These are phyloP conservation scores for Hypomontagnella monticulosa DNA, from an alignment of 495 filamentous ascomycete genomes.

Conservation along the genomic window DNA sequence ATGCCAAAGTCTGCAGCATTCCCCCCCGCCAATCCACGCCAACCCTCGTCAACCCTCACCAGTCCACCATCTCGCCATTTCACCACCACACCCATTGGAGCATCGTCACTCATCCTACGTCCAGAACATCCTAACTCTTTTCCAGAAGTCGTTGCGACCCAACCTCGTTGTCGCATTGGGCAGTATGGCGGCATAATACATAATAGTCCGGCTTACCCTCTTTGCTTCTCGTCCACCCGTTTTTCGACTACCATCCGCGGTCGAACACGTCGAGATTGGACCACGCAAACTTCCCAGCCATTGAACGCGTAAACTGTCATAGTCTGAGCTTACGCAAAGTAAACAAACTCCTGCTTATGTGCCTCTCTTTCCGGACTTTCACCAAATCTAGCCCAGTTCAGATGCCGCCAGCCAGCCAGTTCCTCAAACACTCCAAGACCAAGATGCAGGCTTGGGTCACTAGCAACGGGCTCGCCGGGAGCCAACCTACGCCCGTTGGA, in stretches of 20 bases:
- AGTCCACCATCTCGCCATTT: constrained; percentile 27
- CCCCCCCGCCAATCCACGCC: too few species aligned
- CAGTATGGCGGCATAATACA: constrained; percentile 44
- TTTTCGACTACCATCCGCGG: constrained; percentile 35
- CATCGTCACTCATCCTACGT: constrained; percentile 22
- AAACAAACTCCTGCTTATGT: constrained; percentile 40
- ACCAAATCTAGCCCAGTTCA: constrained; percentile 37
- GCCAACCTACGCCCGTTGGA: constrained; percentile 36
- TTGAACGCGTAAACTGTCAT: constrained; percentile 38
- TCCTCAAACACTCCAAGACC: constrained; percentile 46
- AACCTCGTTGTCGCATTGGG: constrained; percentile 45
- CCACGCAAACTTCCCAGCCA: constrained; percentile 28
- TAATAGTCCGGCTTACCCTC: constrained; percentile 35
- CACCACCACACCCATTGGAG: constrained; percentile 34
- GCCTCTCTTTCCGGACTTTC: constrained; percentile 29
- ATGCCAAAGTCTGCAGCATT: neutral
- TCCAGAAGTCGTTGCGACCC: constrained; percentile 39
- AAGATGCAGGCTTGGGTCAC: constrained; percentile 50
- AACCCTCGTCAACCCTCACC: constrained; percentile 9
- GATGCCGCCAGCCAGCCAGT: constrained; percentile 45
- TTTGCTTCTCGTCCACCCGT: constrained; percentile 37
- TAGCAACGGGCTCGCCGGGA: constrained; percentile 34
- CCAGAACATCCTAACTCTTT: constrained; percentile 16
- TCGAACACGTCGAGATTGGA: constrained; percentile 43
- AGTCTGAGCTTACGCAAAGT: constrained; percentile 37